Base-by-base conservation (phyloP, 2,329 filamentous ascomycete genomes). In the Davidsoniella neocaledoniae region DNA sequence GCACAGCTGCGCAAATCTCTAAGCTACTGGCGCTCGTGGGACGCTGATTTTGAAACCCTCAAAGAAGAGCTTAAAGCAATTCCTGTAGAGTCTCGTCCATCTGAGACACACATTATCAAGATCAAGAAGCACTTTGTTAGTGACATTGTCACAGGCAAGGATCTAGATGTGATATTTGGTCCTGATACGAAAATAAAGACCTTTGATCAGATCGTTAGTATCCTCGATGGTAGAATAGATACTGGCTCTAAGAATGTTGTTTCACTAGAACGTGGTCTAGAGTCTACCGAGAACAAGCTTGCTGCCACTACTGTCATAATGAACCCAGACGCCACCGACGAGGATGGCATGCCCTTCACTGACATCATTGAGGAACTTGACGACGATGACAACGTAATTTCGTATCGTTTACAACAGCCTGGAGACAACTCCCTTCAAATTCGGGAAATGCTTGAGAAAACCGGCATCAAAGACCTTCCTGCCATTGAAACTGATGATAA, bases 311-410 rank as follows among this genome's bases (percentile, higher is more conserved):
- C 44, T 12, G 54, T 51, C 37, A 51, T 52, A 16, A 52, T 49
- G 52, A 54, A 52, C n/a, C 52, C 49, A 4, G 52, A 54, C 42
- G 70, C 68, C 14, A 50, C 46, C n/a, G 52, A 48, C 36, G 52
- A 53, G 10, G 80, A 79, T 1, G 49, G 48, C 9, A 39, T 52
- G 47, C 84, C 87, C 0, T 75, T 96, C 52, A 88, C 83, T 29
- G 91, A 96, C 58, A 96, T 98, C 56, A 71, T 86, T 49, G 91
- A 98, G 64, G 79, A 94, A 66, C 69, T 96, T 21, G 91, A 96
- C 59, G 88, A 95, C 7, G 77, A 94, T 9, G 91, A 81, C 50
- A 91, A 94, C 58, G 74, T 96, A 3, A 64, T 94, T 46, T 83
- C 77, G 0, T 78, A 74, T 57, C 74, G 68, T 50, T 66, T 82